Evolutionary conservation across 805 yeast species (phyloP).

Genomic region (Saturnispora dispora): DNA sequence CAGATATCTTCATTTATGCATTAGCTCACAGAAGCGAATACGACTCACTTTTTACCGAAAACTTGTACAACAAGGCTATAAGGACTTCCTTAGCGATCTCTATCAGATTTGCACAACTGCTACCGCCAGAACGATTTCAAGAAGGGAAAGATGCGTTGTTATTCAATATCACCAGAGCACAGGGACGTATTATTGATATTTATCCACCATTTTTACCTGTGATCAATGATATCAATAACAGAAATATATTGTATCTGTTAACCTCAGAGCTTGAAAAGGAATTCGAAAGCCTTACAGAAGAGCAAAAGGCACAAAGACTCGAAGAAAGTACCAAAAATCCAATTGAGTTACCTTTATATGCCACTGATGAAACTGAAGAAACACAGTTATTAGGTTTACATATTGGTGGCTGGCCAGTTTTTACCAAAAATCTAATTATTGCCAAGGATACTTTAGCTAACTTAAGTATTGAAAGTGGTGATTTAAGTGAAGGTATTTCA

Average conservation of each 20-base stretch:
- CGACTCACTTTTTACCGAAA: conserved; percentile 5
- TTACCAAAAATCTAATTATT: conserved; percentile 17
- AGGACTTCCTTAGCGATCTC: conserved; percentile 17
- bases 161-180: conserved; percentile 19
- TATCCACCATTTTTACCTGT: conserved; percentile 22
- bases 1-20: conserved; percentile 10
- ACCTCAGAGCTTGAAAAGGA: conserved; percentile 11
- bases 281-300: conserved; percentile 5
- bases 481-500: conserved; percentile 17
- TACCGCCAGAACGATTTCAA: conserved; percentile 15
- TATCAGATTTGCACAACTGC: conserved; percentile 19
- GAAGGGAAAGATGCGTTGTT: conserved; percentile 19
- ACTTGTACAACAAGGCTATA: conserved; percentile 14
- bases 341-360: conserved; percentile 16
- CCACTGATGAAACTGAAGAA: conserved; percentile 18
- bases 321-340: conserved; percentile 15
- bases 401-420: conserved; percentile 24
- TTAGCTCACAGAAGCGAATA: conserved; percentile 9
- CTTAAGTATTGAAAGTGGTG: conserved; percentile 19
- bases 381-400: conserved; percentile 16
- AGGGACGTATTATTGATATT: conserved; percentile 17
- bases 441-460: conserved; percentile 22
- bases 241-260: conserved; percentile 11
- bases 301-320: conserved; percentile 5
- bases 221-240: conserved; percentile 14